Conservation (phyloP, 2,329 filamentous ascomycete species). For the Penicillium sp. region DNA sequence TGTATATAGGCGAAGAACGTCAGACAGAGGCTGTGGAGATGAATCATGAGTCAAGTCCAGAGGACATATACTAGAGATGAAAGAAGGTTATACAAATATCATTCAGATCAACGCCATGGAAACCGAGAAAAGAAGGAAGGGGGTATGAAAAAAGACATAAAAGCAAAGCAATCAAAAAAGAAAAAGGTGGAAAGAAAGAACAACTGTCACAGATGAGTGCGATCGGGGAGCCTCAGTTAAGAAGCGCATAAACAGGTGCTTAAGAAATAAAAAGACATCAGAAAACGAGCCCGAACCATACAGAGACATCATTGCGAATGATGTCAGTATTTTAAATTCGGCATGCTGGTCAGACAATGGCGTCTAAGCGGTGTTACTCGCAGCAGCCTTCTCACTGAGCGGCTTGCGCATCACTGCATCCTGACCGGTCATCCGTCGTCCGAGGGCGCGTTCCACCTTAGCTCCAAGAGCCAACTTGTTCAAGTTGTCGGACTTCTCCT, state of each 20-base stretch:
- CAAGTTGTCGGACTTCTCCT: constrained; percentile 78
- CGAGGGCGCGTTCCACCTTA: constrained; percentile 85
- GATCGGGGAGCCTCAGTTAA: constrained; percentile 8
- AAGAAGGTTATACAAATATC: constrained; percentile 7
- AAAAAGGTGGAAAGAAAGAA: neutral
- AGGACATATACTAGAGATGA: constrained; percentile 2
- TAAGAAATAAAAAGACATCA: constrained; percentile 1
- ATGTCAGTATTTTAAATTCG: neutral
- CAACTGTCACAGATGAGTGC: neutral
- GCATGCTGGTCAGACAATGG: neutral
- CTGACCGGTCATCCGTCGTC: constrained; percentile 81
- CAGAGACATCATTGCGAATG: neutral
- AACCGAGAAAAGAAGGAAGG: constrained; percentile 8
- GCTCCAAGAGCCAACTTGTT: constrained; percentile 85
- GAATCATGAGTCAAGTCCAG: neutral
- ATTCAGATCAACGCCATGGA: constrained; percentile 7
- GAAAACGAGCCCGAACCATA: neutral
- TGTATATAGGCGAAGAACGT: neutral
- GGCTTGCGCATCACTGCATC: constrained; percentile 77
- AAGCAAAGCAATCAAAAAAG: constrained; percentile 4
- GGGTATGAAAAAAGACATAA: constrained; percentile 24
- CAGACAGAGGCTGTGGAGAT: neutral
- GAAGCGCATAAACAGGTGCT: constrained; percentile 2
- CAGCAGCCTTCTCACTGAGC: constrained; percentile 39
- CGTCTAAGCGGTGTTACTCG: constrained; percentile 16